Conservation (phyloP, 768 basidiomycete genomes). For the Epithele typhae region DNA sequence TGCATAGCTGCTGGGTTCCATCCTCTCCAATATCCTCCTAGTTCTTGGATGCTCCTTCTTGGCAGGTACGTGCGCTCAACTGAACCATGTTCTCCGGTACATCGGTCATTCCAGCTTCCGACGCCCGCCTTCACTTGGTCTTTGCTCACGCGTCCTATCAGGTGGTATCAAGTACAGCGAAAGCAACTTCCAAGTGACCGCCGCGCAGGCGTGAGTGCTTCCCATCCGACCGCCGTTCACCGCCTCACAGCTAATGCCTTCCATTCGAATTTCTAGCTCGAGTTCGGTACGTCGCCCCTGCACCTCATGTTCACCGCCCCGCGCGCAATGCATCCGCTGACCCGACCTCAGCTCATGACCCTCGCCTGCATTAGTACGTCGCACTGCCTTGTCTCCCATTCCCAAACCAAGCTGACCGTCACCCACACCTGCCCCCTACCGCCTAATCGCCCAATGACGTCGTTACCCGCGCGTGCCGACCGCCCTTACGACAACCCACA, state of each 20-base stretch:
- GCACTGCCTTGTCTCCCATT: background rate
- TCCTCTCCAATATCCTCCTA: slow-evolving; percentile 84
- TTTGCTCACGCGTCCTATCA: slow-evolving; percentile 19
- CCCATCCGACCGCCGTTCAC: slow-evolving; percentile 1
- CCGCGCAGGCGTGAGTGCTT: slow-evolving; percentile 77
- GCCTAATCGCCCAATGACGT: background rate
- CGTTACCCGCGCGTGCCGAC: background rate
- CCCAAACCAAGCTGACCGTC: background rate
- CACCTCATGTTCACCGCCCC: background rate
- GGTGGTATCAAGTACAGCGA: slow-evolving; percentile 66
- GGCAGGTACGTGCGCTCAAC: slow-evolving; percentile 50
- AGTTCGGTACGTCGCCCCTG: slow-evolving; percentile 32
- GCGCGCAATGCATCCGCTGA: slow-evolving; percentile 3
- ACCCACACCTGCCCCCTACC: background rate
- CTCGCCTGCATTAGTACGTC: slow-evolving; percentile 77
- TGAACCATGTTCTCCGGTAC: too few relatives aligned
- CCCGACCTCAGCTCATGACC: slow-evolving; percentile 63
- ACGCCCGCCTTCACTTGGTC: background rate
- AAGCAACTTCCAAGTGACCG: slow-evolving; percentile 74
- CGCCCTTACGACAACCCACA: background rate
- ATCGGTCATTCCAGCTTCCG: slow-evolving; percentile 1
- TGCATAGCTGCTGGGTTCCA: slow-evolving; percentile 79
- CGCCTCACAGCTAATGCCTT: slow-evolving; percentile 9
- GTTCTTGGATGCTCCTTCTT: slow-evolving; percentile 91
- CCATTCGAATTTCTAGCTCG: slow-evolving; percentile 23